These are phyloP conservation scores for Miscanthus sacchariflorus DNA, from an alignment of 202 grass and related monocot species.

Conservation along the genomic window DNA sequence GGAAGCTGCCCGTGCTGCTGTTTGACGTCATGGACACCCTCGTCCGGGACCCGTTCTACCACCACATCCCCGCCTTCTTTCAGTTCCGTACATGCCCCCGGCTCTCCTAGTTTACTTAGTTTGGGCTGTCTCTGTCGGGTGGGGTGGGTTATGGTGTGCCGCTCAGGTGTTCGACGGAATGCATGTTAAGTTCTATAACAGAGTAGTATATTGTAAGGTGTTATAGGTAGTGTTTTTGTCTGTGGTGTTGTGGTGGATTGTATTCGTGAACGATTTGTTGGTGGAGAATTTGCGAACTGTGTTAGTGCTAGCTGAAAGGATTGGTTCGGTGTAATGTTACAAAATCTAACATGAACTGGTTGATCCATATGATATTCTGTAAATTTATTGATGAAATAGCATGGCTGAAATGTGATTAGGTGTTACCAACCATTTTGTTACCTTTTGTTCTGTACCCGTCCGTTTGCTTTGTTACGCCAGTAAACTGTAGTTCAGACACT, in stretches of 20 bases:
- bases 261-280: background rate
- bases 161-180: constrained; percentile 43
- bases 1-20: constrained; percentile 83
- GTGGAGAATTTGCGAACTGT: background rate
- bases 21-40: constrained; percentile 98
- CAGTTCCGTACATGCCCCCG: constrained; percentile 53
- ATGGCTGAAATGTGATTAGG: background rate
- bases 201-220: constrained; percentile 4
- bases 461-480: constrained; percentile 5
- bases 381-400: background rate
- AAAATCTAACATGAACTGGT: background rate
- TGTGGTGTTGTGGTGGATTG: background rate
- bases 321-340: background rate
- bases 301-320: background rate
- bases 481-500: background rate
- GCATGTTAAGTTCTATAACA: background rate
- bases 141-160: background rate
- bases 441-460: background rate
- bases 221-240: background rate
- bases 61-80: constrained; percentile 89
- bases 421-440: background rate
- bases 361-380: background rate
- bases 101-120: background rate
- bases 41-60: constrained; percentile 93
- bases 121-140: background rate